Base-by-base conservation (phyloP, 2,329 filamentous ascomycete species). In the Ascochyta clinopodiicola region DNA sequence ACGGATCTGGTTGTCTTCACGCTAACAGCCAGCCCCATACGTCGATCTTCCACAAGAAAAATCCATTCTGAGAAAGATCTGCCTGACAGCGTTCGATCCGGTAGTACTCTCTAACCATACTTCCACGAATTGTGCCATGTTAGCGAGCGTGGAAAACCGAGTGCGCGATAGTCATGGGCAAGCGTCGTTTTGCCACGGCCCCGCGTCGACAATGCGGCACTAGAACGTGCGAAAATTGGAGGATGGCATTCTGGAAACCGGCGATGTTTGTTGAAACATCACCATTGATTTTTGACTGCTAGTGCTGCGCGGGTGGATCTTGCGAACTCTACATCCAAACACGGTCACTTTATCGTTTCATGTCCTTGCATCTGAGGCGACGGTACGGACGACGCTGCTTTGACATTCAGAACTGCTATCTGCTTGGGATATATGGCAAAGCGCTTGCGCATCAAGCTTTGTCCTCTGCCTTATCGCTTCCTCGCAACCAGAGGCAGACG, bases 281-380 rank as follows among this genome's bases (percentile, higher is more conserved):
- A 36, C 35, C 15, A 44, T 35, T 4, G 36, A 29, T 49, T 34
- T 39, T 32, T n/a, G 27, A 25, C 37, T 35, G 44, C 42, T 53
- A 56, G 49, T 44, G 36, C 43, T 31, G 29, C 31, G 15, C 31
- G 40, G 45, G 43, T 52, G 31, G 50, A 48, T 40, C 31, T 57
- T 51, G 46, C 42, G 46, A 59, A 57, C 50, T 56, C 38, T 43
- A 44, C 32, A 51, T 43, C 49, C 56, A 53, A 47, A 53, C 51
- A 51, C 49, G 40, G 45, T 32, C 45, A 57, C 46, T 59, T 62
- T 62, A 64, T 67, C 47, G 68, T 70, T 71, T 71, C 63, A 66
- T 39, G 51, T 63, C 52, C 56, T 60, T 56, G 51, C 29, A 46
- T 45, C 43, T 56, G 51, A 61, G 38, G 56, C 58, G 55, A 47